Base-by-base conservation (phyloP, 768 basidiomycete species). In the Leccinum arenicola region DNA sequence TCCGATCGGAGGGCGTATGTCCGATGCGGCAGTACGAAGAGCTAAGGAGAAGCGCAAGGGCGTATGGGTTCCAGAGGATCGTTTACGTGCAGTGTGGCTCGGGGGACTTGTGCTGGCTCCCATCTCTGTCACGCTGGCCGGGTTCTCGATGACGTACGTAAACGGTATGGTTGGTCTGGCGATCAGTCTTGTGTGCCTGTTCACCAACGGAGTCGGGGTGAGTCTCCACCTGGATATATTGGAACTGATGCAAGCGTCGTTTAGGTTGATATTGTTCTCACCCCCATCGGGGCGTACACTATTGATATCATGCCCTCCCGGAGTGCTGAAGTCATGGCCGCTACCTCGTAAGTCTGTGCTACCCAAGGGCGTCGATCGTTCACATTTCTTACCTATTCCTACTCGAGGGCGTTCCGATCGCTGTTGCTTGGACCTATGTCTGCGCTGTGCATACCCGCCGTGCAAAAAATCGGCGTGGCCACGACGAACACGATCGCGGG, bases 31-130 rank as follows among this genome's bases (percentile, higher is more conserved):
- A 0, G 74, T 91, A 23, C 72, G 79, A 17, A 67, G 65, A 43
- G 85, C 82, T 73, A 79, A 79, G 15, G 71, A 76, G 50, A 67
- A 73, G 6, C 80, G 86, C 23, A 77, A 77, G 0, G 86, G 86
- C 1, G 64, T 74, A 2, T 88, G 84, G 85, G 80, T 82, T 47
- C 87, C 87, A 0, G 87, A 91, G 68, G 89, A 88, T 62, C 82
- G 88, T 6, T 76, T 89, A 25, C 78, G 84, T 1, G 85, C 78
- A 2, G 74, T 80, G 2, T 67, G 83, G 35, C 62, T 76, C 6
- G 82, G 83, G 9, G 77, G 77, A 4, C 70, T 77, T 0, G 33
- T 82, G 17, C 72, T 88, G 29, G 74, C 81, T 4, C 89, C 88
- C 0, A 25, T 85, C 1, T 82, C 86, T 1, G 68, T 85, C 3